Base-by-base conservation (phyloP, 1,139 yeast genomes). In the Magnusiomyces tetraspermus region DNA sequence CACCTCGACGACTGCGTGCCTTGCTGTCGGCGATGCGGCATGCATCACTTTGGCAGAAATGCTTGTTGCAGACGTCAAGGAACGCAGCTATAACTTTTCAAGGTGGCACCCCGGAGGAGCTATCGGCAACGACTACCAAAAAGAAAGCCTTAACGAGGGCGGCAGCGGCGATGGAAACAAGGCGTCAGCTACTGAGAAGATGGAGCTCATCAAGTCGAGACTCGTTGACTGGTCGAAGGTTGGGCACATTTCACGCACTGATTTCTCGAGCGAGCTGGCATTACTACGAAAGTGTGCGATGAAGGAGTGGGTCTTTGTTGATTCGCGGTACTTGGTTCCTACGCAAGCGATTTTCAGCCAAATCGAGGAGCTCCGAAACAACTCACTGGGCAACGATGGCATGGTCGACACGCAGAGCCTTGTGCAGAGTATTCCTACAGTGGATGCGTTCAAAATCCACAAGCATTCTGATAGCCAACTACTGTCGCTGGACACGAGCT, bases 101-200 rank as follows among this genome's bases (percentile, higher is more conserved):
- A 76, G 76, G 57, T 77, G 83, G 63, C 96, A 88, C 63, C 96
- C 96, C 1, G 96, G 96, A 36, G 96, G 96, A 26, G 85, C 94
- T 1, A 87, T 88, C 61, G 96, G 96, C 19, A 76, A 79, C 44
- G 75, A 72, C 6, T 75, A 71, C 56, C 51, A 53, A 38, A 49
- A 48, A 19, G 60, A 57, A 26, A n/a, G 21, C 13, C 31, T 48
- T 41, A 22, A n/a, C 28, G 46, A 40, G 31, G 47, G 40, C 17
- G 49, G 52, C 13, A 40, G 30, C 46, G 36, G 42, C 6, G 47
- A 52, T 11, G 48, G 46, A 24, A 6, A 13, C 15, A 17, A 36
- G 15, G 11, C 17, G 17, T 5, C 15, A 8, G 19, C 40, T 22
- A 36, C 47, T 4, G 15, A 43, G 4, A 38, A 49, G 26, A 33